Base-by-base conservation (phyloP, 2,329 filamentous ascomycete species). In the Aspergillus sp. region DNA sequence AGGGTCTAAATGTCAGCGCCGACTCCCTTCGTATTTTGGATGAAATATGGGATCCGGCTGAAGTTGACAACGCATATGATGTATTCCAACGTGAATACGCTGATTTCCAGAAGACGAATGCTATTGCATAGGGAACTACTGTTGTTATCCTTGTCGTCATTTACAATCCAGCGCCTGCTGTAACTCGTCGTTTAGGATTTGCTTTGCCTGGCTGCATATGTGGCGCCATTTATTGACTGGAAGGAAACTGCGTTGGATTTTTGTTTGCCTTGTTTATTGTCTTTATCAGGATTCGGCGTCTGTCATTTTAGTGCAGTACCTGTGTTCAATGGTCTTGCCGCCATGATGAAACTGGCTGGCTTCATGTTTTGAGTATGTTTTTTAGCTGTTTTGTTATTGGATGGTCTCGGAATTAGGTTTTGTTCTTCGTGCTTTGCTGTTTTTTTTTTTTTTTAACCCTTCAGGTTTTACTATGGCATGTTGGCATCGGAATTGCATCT, bases 31-130 rank as follows among this genome's bases (percentile, higher is more conserved):
- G 57, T 17, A 45, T 66, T 35, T 23, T 65, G 17, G 45, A 57
- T 46, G 49, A 62, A 6, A 55, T 65, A 4, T 64, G 61, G 60
- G 56, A 64, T n/a, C 21, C 59, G 31, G 49, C 57, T 33, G 62
- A 63, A 19, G 31, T 63, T 14, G 64, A 66, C 14, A 25, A 52
- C 14, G 60, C 56, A 6, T 56, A 63, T 39, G 7, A 37, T 37
- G 40, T 59, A 12, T 68, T 65, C 52, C 40, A 48, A 4, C 56
- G 52, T 17, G 52, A 59, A 25, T 48, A 66, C 15, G 57, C 63
- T 11, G 63, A 64, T 31, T 66, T 66, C 31, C 52, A 57, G 27
- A 49, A 58, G 49, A 55, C 27, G 9, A 31, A 31, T 31, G 27
- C 59, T 27, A 21, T 59, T 33, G 57, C 56, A 52, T 62, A 57